phyloP scores from a whole-genome alignment of 345 rosid genomes.

The Arabis alpina region DNA sequence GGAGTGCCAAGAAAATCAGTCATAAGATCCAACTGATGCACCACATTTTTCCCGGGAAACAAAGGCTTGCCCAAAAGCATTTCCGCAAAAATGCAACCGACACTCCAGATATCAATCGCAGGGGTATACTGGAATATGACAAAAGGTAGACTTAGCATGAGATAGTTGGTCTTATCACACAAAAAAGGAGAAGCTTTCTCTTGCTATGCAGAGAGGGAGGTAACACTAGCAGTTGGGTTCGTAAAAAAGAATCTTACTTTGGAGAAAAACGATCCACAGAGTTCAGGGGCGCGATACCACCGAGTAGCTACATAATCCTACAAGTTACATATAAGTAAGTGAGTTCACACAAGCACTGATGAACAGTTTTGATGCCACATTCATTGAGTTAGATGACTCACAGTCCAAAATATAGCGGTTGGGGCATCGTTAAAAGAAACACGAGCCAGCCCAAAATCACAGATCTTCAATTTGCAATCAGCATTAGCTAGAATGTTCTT shows the following conservation, averaged over 20 bases:
- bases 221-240: constrained; percentile 3
- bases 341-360: not conserved
- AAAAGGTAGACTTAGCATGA: constrained; percentile 19
- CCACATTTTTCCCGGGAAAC: constrained; percentile 97
- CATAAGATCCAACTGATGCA: constrained; percentile 95
- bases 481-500: constrained; percentile 99
- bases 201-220: constrained; percentile 15
- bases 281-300: constrained; percentile 99
- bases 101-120: constrained; percentile 96
- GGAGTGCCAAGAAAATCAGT: constrained; percentile 97
- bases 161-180: constrained; percentile 24
- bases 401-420: constrained; percentile 97
- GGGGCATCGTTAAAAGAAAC: constrained; percentile 97
- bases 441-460: constrained; percentile 99
- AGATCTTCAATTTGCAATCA: constrained; percentile 96
- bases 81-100: constrained; percentile 98
- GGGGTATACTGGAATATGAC: constrained; percentile 77
- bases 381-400: constrained; percentile 49
- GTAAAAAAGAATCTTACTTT: constrained; percentile 26
- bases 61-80: constrained; percentile 92
- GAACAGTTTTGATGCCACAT: not conserved
- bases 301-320: constrained; percentile 99
- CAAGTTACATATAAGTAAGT: constrained; percentile 7
- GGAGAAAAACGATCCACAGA: constrained; percentile 84
- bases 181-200: constrained; percentile 12